Conservation (phyloP, 371 early-diverging fungal species). For the Choanephora cucurbitarum region DNA sequence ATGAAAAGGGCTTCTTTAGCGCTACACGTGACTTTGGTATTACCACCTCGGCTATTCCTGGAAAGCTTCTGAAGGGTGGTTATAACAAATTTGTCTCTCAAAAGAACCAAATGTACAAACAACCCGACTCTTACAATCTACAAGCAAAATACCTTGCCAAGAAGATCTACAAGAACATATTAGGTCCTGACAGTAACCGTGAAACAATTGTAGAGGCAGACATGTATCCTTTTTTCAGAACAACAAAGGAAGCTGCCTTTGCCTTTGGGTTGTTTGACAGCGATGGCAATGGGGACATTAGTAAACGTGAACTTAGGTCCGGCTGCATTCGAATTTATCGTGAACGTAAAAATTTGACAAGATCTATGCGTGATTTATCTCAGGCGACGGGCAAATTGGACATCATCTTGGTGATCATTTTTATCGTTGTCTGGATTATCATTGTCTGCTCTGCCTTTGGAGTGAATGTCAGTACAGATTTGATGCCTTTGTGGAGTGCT, state of each 20-base stretch:
- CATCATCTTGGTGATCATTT: conserved; percentile 52
- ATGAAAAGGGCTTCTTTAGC: conserved; percentile 24
- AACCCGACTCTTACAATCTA: conserved; percentile 24
- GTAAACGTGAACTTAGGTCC: conserved; percentile 61
- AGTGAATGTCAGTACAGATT: conserved; percentile 57
- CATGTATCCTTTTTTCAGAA: conserved; percentile 60
- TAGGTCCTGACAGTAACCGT: conserved; percentile 28
- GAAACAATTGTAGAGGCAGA: conserved; percentile 50
- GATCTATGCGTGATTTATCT: conserved; percentile 66
- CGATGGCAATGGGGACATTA: conserved; percentile 71
- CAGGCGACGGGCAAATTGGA: conserved; percentile 71
- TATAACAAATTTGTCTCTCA: conserved; percentile 25
- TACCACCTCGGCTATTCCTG: conserved; percentile 27
- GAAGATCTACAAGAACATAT: conserved; percentile 48
- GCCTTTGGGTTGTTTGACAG: conserved; percentile 75
- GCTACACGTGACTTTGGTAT: conserved; percentile 26
- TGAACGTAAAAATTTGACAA: conserved; percentile 60
- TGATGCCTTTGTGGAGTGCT: conserved; percentile 62
- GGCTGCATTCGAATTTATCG: conserved; percentile 58
- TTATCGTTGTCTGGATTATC: conserved; percentile 43
- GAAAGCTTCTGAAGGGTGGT: conserved; percentile 37
- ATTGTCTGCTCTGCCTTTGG: conserved; percentile 57
- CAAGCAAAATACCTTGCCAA: conserved; percentile 53
- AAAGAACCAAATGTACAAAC: neutral
- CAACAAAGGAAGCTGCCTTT: conserved; percentile 55